Evolutionary conservation across 2,329 filamentous ascomycete genomes (phyloP).

Genomic region (Talaromyces sp.): DNA sequence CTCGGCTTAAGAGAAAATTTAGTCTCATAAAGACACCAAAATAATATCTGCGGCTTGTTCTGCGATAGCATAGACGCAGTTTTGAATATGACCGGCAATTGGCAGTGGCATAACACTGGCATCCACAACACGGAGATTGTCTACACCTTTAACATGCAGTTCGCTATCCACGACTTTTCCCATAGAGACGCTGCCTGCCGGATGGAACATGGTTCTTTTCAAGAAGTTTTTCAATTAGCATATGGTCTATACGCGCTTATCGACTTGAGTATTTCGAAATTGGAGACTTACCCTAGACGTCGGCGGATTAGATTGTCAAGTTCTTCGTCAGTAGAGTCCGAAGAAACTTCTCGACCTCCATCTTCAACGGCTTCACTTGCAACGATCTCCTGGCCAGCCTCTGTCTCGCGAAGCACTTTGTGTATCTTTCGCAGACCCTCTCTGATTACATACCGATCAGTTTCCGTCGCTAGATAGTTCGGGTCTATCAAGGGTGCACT

Average conservation of each 20-base stretch:
- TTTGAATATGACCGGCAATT: no score
- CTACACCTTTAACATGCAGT: slow-evolving; percentile 13
- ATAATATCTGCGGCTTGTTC: no score
- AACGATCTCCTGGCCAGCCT: slow-evolving; percentile 6
- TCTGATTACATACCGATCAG: slow-evolving; percentile 10
- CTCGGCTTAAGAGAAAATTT: neutral
- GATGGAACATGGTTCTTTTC: slow-evolving; percentile 12
- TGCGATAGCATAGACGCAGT: no score
- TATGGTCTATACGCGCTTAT: no score
- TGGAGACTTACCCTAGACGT: neutral
- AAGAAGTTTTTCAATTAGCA: neutral
- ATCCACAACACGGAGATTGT: slow-evolving; percentile 6
- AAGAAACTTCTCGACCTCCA: neutral
- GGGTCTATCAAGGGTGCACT: slow-evolving; percentile 11
- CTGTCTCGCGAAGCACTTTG: slow-evolving; percentile 5
- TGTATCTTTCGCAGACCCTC: slow-evolving; percentile 12
- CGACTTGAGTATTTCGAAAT: no score
- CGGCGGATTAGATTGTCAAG: slow-evolving; percentile 1
- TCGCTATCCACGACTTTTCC: slow-evolving; percentile 15
- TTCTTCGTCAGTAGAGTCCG: slow-evolving; percentile 5
- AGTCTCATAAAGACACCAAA: neutral
- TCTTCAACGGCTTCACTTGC: slow-evolving; percentile 9
- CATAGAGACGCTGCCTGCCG: slow-evolving; percentile 14
- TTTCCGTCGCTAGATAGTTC: slow-evolving; percentile 15
- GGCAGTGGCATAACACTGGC: no score